A percentile compares a stretch with the other conserved stretches of the same genome.
Evolutionary conservation across 164 flowering plant species (phyloP).

Genomic region (Chloranthus sessilifolius): DNA sequence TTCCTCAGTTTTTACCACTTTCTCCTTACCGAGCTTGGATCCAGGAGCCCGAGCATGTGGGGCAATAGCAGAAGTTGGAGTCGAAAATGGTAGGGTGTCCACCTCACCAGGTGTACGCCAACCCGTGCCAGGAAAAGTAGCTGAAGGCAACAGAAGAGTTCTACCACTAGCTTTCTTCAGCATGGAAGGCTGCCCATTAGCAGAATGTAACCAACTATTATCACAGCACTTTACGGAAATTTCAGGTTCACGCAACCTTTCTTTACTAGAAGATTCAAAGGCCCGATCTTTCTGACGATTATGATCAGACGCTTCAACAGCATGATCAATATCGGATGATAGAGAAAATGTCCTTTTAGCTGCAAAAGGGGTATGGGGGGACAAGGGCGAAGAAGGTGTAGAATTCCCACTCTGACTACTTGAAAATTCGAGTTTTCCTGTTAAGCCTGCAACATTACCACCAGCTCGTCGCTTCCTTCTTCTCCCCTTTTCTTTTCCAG

Average conservation of each 20-base stretch:
- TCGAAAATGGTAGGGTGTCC: conserved; percentile 20
- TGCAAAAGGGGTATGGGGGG: conserved; percentile 45
- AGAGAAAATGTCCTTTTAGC: conserved; percentile 21
- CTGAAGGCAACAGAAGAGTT: conserved; percentile 50
- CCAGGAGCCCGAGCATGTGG: conserved; percentile 88
- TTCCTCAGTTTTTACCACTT: conserved; percentile 23
- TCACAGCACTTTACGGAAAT: conserved; percentile 13
- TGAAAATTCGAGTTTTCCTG: conserved; percentile 50
- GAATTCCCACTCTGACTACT: conserved; percentile 97
- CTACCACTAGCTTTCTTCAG: conserved; percentile 22
- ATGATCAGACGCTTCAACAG: conserved; percentile 16
- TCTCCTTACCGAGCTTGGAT: conserved; percentile 37
- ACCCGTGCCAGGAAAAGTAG: conserved; percentile 49
- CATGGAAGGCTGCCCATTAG: conserved; percentile 23
- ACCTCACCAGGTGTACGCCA: conserved; percentile 17
- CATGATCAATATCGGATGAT: conserved; percentile 33
- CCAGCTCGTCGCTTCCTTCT: conserved; percentile 50
- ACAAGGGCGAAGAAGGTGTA: conserved; percentile 85
- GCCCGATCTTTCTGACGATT: conserved; percentile 14
- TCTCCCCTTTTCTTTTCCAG: conserved; percentile 45
- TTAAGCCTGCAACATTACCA: conserved; percentile 23
- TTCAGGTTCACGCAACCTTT: conserved; percentile 12
- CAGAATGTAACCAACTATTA: conserved; percentile 9
- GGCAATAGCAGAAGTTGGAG: conserved; percentile 47
- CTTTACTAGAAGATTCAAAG: conserved; percentile 11